phyloP scores from a whole-genome alignment of 768 basidiomycete genomes.

The Auricularia auricula-judae region DNA sequence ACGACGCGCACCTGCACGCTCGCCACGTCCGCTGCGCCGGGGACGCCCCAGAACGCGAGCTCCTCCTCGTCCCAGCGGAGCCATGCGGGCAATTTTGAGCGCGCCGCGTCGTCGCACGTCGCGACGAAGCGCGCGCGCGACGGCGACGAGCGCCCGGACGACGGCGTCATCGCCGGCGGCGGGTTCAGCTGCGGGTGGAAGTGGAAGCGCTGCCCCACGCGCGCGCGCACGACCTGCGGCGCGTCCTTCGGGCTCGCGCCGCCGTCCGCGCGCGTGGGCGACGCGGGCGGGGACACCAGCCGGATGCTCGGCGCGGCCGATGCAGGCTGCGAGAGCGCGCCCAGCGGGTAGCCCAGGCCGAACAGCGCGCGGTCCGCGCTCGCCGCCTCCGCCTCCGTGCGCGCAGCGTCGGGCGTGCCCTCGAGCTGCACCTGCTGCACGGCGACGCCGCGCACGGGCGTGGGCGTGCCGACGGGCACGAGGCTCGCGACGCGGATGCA shows the following conservation, averaged over 20 bases:
- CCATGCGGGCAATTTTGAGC: background rate
- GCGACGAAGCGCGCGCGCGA: background rate
- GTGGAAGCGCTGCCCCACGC: background rate
- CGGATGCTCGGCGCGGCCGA: background rate
- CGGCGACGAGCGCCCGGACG: background rate
- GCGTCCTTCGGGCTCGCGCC: background rate
- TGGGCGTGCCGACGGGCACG: background rate
- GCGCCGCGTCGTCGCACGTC: background rate
- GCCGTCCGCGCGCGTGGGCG: background rate
- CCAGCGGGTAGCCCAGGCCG: background rate
- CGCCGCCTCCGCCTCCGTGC: background rate
- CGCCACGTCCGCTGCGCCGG: background rate
- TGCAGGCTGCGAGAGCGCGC: background rate
- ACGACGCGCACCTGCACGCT: background rate
- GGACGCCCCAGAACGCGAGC: background rate
- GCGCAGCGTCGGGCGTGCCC: background rate
- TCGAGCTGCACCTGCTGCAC: background rate
- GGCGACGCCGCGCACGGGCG: background rate
- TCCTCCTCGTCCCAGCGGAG: background rate
- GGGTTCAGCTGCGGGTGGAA: background rate
- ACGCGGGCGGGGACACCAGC: background rate
- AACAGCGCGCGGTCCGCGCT: background rate
- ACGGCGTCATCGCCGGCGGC: background rate
- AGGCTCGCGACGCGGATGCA: background rate
- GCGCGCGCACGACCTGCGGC: background rate